Evolutionary conservation across 2,329 filamentous ascomycete species (phyloP).

Genomic region (Ophiosphaerella herpotricha): DNA sequence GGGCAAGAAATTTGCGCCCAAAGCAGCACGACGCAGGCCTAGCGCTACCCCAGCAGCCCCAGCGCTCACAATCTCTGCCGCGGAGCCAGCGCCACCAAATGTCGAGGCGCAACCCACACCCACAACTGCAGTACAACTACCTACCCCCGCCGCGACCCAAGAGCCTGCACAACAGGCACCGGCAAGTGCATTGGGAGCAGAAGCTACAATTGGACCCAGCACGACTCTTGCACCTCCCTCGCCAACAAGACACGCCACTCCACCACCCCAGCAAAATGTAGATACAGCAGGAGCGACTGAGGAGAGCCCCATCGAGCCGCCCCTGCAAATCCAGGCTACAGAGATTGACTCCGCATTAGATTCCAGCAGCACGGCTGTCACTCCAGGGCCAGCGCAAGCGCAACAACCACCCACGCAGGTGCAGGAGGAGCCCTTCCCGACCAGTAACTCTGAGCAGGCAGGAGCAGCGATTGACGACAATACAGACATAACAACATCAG

Average conservation of each 20-base stretch:
- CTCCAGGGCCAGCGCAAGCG: not conserved
- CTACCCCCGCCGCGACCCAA: constrained; percentile 33
- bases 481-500: not conserved
- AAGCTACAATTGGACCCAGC: not conserved
- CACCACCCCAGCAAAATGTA: constrained; percentile 8
- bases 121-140: constrained; percentile 18
- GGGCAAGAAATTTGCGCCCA: constrained; percentile 56
- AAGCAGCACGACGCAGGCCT: constrained; percentile 51
- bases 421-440: not conserved
- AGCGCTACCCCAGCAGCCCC: constrained; percentile 33
- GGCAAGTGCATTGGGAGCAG: constrained; percentile 1
- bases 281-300: constrained; percentile 25
- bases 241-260: not conserved
- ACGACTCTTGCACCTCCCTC: not conserved
- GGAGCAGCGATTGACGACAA: not conserved
- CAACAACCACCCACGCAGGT: not conserved
- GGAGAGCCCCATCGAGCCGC: constrained; percentile 21
- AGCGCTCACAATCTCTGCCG: constrained; percentile 6
- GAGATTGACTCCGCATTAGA: no score
- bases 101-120: constrained; percentile 17
- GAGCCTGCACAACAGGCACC: constrained; percentile 13
- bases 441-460: not conserved
- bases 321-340: not conserved
- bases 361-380: no score
- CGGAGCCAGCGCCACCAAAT: constrained; percentile 17